Conservation (phyloP, 306 rosid species). For the Cicer chorassanicum region DNA sequence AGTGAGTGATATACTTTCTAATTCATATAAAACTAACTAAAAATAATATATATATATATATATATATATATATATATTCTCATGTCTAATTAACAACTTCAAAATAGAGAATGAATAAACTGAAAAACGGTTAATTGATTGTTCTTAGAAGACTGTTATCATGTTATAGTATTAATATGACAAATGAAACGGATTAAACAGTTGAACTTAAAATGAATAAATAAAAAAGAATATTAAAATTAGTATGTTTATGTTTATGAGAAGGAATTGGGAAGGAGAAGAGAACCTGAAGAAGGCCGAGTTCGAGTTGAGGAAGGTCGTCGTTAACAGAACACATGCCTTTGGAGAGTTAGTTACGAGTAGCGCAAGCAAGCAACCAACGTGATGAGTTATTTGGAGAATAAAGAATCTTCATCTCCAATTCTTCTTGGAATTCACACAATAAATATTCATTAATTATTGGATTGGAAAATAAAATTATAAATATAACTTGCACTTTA, state of each 20-base stretch:
- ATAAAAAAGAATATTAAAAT: too few species aligned
- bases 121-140: not conserved
- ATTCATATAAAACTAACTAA: conserved; percentile 49
- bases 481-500: too few species aligned
- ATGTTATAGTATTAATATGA: too few species aligned
- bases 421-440: not conserved
- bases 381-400: not conserved
- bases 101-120: not conserved
- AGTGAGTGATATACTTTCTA: too few species aligned
- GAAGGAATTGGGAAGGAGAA: not conserved
- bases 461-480: too few species aligned
- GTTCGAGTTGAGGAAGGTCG: conserved; percentile 40
- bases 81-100: not conserved
- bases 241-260: not conserved
- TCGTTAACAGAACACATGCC: conserved; percentile 20
- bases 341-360: not conserved
- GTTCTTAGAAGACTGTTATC: not conserved
- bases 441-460: too few species aligned
- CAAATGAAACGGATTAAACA: not conserved
- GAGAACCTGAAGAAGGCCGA: conserved; percentile 32
- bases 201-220: too few species aligned
- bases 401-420: not conserved
- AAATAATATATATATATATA: not conserved
- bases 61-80: not conserved
- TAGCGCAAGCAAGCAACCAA: too few species aligned